Evolutionary conservation across 1,284 basidiomycete species (phyloP).

Genomic region (Trametes hirsuta): DNA sequence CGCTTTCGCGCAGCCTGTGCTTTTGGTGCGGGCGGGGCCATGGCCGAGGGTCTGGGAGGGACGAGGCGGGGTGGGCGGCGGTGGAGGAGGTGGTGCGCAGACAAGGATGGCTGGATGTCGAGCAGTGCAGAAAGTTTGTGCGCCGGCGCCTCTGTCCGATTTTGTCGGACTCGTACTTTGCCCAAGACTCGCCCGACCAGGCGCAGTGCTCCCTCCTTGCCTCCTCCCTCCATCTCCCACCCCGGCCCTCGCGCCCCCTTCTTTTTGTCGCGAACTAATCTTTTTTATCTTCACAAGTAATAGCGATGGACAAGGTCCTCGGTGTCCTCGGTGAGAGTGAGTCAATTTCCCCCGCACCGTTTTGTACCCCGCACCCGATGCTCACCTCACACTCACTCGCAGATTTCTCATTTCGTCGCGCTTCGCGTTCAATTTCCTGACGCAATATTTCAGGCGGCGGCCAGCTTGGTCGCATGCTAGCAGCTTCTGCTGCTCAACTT

Average conservation of each 20-base stretch:
- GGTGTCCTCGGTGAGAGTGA: conserved; percentile 69
- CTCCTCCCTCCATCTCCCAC: conserved; percentile 4
- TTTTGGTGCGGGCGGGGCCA: conserved; percentile 29
- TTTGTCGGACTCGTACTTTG: conserved; percentile 4
- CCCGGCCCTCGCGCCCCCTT: background rate
- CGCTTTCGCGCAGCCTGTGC: conserved; percentile 32
- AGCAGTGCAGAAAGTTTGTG: conserved; percentile 15
- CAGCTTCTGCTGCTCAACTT: conserved; percentile 87
- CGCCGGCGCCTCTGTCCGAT: conserved; percentile 12
- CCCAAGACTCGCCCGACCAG: too few species aligned
- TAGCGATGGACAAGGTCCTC: conserved; percentile 56
- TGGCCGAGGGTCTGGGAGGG: conserved; percentile 7
- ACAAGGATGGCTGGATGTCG: conserved; percentile 11
- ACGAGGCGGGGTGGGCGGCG: background rate
- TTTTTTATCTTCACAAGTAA: background rate
- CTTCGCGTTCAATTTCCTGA: conserved; percentile 4
- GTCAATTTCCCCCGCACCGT: conserved; percentile 29
- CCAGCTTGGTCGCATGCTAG: conserved; percentile 98
- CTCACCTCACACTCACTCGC: background rate
- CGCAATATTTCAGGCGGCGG: conserved; percentile 74
- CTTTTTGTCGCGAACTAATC: background rate
- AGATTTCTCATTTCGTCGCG: conserved; percentile 13
- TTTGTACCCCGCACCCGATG: background rate
- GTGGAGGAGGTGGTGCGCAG: background rate
- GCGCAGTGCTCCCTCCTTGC: background rate